Base-by-base conservation (phyloP, 495 filamentous ascomycete species). In the Aspergillus incahuasiensis region DNA sequence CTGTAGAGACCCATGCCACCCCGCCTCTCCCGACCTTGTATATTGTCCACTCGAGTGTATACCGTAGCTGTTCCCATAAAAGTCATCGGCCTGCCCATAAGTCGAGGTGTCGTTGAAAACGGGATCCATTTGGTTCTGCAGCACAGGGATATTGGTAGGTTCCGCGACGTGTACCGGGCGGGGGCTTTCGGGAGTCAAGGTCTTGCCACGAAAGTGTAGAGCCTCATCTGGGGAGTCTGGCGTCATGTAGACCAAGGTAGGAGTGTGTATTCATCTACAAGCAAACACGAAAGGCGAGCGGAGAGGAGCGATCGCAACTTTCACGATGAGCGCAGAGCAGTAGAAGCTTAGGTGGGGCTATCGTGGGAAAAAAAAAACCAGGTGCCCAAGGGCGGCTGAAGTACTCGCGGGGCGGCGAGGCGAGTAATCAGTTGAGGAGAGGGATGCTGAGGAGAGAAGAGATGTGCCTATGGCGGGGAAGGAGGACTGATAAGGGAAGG, bases 81-180 rank as follows among this genome's bases (percentile, higher is more conserved):
- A 34, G 28, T 48, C 46, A 16, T 64, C 66, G 40, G 67, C 48
- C 34, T 57, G 71, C 49, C 74, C 68, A 59, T 79, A 79, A 41
- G 82, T 79, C 18, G 83, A 76, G 22, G 82, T 86, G 64, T 86
- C 83, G 71, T 88, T 85, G 74, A 87, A 87, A 58, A 79, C 66
- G 42, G 84, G 83, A 71, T 90, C 85, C 78, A 82, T 89, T 69
- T 88, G 85, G 61, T 86, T 85, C 61, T 86, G 76, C 55, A 89
- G 79, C 50, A 89, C 80, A 18, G 86, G 84, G 48, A 89, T 86
- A 60, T 82, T 88, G 56, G 85, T 76, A 39, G 86, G 83, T 61
- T 86, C 82, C 60, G 86, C 81, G 62, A 85, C 76, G 68, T 88
- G 84, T 59, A 88, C 61, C 53, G 86, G 86, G 56, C 85, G 81